phyloP scores from a whole-genome alignment of 2,329 filamentous ascomycete species.

The Lasiodiplodia hormozganensis region DNA sequence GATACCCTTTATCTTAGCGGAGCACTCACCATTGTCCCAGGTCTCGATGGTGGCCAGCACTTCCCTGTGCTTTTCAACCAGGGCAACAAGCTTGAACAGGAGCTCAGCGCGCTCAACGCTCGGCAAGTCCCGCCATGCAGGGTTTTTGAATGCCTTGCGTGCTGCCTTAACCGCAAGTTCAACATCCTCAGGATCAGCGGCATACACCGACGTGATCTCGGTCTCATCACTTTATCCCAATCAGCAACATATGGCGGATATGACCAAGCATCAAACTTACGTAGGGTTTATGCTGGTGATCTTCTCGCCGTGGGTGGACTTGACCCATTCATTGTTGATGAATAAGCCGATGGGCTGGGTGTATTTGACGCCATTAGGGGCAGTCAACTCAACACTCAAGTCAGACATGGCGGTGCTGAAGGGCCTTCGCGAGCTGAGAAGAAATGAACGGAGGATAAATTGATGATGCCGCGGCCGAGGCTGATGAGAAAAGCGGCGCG shows the following conservation, averaged over 20 bases:
- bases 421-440: background rate
- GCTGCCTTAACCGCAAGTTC: conserved; percentile 74
- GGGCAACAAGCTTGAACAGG: conserved; percentile 72
- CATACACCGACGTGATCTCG: conserved; percentile 74
- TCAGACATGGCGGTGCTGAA: conserved; percentile 50
- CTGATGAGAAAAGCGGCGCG: background rate
- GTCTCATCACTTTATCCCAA: conserved; percentile 62
- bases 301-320: conserved; percentile 68
- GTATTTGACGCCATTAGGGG: conserved; percentile 78
- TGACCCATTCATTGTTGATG: conserved; percentile 82
- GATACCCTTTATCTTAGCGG: background rate
- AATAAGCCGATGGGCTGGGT: conserved; percentile 78
- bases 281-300: conserved; percentile 73
- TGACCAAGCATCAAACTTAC: conserved; percentile 49
- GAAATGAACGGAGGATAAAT: conserved; percentile 6
- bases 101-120: conserved; percentile 71
- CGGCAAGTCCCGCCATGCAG: conserved; percentile 72
- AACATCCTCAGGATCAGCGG: conserved; percentile 71
- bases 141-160: conserved; percentile 69
- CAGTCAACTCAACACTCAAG: conserved; percentile 67
- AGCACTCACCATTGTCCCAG: conserved; percentile 71
- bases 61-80: conserved; percentile 71
- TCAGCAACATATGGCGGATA: conserved; percentile 13
- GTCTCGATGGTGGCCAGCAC: conserved; percentile 73
- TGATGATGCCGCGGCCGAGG: background rate